Evolutionary conservation across 225 moss, liverwort and hornwort genomes (phyloP), one percentile per base, ranked within the genome.

Genomic region (Straminergon stramineum): DNA sequence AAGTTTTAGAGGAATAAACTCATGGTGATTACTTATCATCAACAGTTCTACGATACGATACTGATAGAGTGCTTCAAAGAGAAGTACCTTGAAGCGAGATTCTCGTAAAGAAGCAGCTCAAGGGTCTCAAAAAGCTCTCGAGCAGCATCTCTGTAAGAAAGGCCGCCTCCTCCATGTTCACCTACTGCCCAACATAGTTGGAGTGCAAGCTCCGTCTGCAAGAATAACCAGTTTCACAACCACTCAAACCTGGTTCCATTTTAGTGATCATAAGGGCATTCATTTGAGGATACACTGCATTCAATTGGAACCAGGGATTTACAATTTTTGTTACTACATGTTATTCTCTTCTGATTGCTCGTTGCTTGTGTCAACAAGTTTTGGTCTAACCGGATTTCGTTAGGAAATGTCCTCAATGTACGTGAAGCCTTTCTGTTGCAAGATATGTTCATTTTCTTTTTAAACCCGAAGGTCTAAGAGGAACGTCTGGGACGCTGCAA

Each of bases 171-270:
- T 37, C 97, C 99, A 91, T 99, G 95, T 91, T 99, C 99, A 87
- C 99, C 99, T 75, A 97, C 96, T 88, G 97, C 97, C 99, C 99
- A 99, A 85, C 97, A 97, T 69, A 99, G 94, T 86, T 99, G 99
- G 52, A 97, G 90, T 37, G 97, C 99, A 82, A 99, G 92, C 85
- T 99, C 99, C 75, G 94, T 95, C 99, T 99, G 96, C 87, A 78
- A 85, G 28, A 91, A 76, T 57, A 77, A 32, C 76, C 48, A 73
- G 22, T 43, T 60, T 65, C 31, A 89, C 67, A 67, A 30, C 37
- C 26, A 86, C 62, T 76, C 31, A 34, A 48, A 60, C 41, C 26
- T 30, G 27, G 18, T 77, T 45, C 60, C 79, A 84, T 57, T 83
- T 11, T n/a, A 17, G 56, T 41, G 75, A 75, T 83, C 51, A 48